Evolutionary conservation across 1,284 basidiomycete species (phyloP), one percentile per base, ranked within the genome.

Genomic region (Fomitiporia mediterranea): DNA sequence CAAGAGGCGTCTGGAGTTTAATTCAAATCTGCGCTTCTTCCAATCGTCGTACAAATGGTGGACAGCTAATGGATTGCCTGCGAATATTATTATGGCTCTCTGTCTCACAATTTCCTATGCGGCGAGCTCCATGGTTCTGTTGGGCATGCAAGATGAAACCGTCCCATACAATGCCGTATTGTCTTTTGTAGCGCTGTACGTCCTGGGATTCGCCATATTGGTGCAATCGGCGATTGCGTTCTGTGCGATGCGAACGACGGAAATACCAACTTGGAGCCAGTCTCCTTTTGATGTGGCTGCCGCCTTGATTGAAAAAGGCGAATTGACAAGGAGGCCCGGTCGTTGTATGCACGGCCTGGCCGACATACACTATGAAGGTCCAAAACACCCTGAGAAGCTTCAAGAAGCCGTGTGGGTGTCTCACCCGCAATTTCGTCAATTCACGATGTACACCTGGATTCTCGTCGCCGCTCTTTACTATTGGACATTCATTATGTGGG

Each of bases 401-500:
- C 50, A 40, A 27, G 27, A 25, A 19, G 27, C 50, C 21, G 8
- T 28, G 27, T 51, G 50, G 37, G 38, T 27, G 13, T 51, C 50
- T 11, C 58, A 53, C 27, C 49, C 49, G 30, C 54, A 56, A 8
- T 59, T 52, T 28, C 54, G 48, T 32, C 3, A 19, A 27, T 47
- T 59, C 19, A 39, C 27, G 4, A 21, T 51, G 49, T 56, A 51
- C n/a, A 43, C 56, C 32, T 48, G 50, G 49, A 49, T 60, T 21
- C 34, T 56, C 17, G 37, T 56, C 1, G 54, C 39, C n/a, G 23
- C 42, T 17, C 43, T 46, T 17, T 60, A 56, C 39, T 56, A 56
- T 38, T 60, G 58, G 58, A 28, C 47, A n/a, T 39, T 60, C 27
- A 39, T 60, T 28, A 53, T 56, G 2, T 46, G 40, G 40, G 40